These are phyloP conservation scores for Psilocybe cyanescens DNA, from an alignment of 768 basidiomycete genomes.

Conservation along the genomic window DNA sequence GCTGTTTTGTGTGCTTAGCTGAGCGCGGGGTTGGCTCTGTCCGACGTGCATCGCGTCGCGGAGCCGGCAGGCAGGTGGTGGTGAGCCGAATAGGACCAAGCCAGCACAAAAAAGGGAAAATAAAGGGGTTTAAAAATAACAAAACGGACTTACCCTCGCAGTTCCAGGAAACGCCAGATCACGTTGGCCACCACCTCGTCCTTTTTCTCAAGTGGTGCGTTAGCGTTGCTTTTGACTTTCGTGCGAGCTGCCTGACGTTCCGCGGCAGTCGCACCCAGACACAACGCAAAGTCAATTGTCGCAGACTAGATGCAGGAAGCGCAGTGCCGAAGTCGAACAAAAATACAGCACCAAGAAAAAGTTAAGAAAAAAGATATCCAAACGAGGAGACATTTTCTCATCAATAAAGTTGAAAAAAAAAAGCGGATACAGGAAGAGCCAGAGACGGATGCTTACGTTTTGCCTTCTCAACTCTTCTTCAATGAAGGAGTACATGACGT, in stretches of 20 bases:
- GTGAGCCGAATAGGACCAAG: not conserved
- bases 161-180: constrained; percentile 96
- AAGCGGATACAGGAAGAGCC: constrained; percentile 3
- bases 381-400: constrained; percentile 30
- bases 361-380: constrained; percentile 20
- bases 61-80: not conserved
- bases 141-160: constrained; percentile 76
- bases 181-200: constrained; percentile 98
- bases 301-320: constrained; percentile 68
- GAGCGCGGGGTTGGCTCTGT: not conserved
- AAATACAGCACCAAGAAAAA: not conserved
- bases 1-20: not conserved
- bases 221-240: constrained; percentile 58
- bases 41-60: constrained; percentile 3
- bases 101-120: not conserved
- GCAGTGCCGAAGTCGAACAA: constrained; percentile 14
- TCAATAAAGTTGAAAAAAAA: constrained; percentile 5
- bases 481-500: constrained; percentile 80
- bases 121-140: not conserved
- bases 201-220: constrained; percentile 85
- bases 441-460: constrained; percentile 67
- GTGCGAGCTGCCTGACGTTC: constrained; percentile 85
- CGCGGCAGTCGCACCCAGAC: constrained; percentile 86
- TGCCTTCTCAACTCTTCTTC: constrained; percentile 96
- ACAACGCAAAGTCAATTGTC: constrained; percentile 95